Conservation (phyloP, 257 asterid species). For the Jacaranda mimosifolia region DNA sequence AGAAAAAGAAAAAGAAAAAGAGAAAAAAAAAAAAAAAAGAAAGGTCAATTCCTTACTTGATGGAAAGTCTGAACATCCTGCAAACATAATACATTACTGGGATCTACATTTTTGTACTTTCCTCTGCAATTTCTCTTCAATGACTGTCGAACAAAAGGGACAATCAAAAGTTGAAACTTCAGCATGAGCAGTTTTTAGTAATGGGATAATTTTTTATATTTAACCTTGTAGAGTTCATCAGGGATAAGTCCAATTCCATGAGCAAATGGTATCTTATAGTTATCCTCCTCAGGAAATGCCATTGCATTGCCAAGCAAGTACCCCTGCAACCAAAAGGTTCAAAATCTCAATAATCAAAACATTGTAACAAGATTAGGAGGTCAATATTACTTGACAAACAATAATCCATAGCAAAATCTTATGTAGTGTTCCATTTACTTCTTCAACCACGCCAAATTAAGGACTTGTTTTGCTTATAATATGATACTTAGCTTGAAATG, state of each 20-base stretch:
- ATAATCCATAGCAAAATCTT: no score
- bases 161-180: not conserved
- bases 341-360: no score
- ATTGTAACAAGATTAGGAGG: no score
- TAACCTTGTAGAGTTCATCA: conserved; percentile 11
- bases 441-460: no score
- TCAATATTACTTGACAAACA: no score
- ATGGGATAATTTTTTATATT: not conserved
- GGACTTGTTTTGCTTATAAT: no score
- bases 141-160: conserved; percentile 31
- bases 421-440: no score
- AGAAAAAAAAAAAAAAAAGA: no score
- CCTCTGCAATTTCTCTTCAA: conserved; percentile 48
- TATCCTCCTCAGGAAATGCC: conserved; percentile 37
- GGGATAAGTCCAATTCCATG: no score
- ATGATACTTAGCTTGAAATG: no score
- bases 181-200: not conserved
- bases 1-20: no score
- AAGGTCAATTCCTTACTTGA: conserved; percentile 34
- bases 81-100: conserved; percentile 38
- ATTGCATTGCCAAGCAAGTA: conserved; percentile 52
- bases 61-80: conserved; percentile 30
- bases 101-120: conserved; percentile 36
- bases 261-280: conserved; percentile 16
- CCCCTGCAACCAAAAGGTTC: conserved; percentile 43